phyloP scores from a whole-genome alignment of 768 basidiomycete species.

The Nidularia pulvinata region DNA sequence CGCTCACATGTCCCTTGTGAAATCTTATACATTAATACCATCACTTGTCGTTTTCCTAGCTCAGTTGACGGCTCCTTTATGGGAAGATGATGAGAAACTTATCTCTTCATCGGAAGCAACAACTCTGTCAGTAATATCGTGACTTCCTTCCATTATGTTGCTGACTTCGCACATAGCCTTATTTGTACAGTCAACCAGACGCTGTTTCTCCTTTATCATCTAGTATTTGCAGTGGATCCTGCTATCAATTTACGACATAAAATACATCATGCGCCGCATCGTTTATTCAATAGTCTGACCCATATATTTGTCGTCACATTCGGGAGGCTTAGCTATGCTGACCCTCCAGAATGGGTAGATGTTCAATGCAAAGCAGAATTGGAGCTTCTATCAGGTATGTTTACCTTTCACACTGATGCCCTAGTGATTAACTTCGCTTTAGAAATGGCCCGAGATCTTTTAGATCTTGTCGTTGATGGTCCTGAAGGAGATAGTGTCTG shows the following conservation, averaged over 20 bases:
- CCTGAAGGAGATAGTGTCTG: slow-evolving; percentile 70
- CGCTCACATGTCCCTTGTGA: slow-evolving; percentile 29
- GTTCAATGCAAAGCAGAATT: slow-evolving; percentile 34
- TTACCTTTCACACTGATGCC: neutral
- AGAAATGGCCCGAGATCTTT: slow-evolving; percentile 61
- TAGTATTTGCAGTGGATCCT: slow-evolving; percentile 51
- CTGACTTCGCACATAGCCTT: slow-evolving; percentile 30
- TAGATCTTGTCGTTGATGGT: slow-evolving; percentile 71
- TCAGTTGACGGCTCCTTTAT: slow-evolving; percentile 53
- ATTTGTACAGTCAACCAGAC: slow-evolving; percentile 52
- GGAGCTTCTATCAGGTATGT: slow-evolving; percentile 47
- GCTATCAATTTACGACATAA: slow-evolving; percentile 54
- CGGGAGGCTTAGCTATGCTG: slow-evolving; percentile 73
- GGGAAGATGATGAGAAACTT: slow-evolving; percentile 60
- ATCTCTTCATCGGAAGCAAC: slow-evolving; percentile 29
- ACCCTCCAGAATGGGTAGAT: slow-evolving; percentile 61
- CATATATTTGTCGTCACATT: slow-evolving; percentile 80
- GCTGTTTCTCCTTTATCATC: slow-evolving; percentile 59
- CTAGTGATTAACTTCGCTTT: slow-evolving; percentile 2
- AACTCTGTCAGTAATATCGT: slow-evolving; percentile 27
- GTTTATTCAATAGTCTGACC: slow-evolving; percentile 58
- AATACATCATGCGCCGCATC: slow-evolving; percentile 52
- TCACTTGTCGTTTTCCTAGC: slow-evolving; percentile 59
- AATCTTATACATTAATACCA: slow-evolving; percentile 60
- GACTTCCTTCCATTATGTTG: neutral